Evolutionary conservation across 2,329 filamentous ascomycete genomes (phyloP).

Genomic region (Diaporthe vexans): DNA sequence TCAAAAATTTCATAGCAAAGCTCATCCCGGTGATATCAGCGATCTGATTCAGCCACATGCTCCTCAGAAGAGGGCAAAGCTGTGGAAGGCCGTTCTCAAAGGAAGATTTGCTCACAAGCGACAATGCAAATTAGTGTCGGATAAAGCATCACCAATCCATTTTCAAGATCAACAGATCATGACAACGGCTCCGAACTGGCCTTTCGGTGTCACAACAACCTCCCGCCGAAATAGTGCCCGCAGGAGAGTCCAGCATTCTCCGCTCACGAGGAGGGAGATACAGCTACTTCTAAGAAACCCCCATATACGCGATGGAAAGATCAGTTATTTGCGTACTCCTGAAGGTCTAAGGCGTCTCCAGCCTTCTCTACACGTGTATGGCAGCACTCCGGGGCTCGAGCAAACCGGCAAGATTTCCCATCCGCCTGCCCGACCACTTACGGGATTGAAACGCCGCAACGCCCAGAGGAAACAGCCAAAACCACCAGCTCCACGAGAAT

Average conservation of each 20-base stretch:
- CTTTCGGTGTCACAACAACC: not conserved
- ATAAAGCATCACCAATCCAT: not conserved
- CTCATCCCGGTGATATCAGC: not conserved
- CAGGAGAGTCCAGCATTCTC: not conserved
- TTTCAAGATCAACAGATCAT: not conserved
- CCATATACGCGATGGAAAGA: not conserved
- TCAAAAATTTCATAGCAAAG: not conserved
- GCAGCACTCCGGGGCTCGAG: not conserved
- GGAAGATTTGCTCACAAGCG: not conserved
- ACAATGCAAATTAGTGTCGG: not conserved
- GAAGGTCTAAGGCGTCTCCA: not conserved
- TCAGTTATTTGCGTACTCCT: not conserved
- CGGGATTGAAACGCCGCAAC: constrained; percentile 7
- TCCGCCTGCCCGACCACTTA: not conserved
- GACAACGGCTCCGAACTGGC: not conserved
- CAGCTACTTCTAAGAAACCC: not conserved
- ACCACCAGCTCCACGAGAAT: too few relatives aligned
- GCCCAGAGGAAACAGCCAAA: not conserved
- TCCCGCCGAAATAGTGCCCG: too few relatives aligned
- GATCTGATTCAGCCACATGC: not conserved
- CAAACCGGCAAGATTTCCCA: not conserved
- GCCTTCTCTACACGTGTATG: not conserved
- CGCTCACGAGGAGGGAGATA: not conserved
- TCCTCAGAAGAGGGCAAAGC: not conserved
- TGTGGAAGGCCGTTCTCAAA: not conserved